phyloP scores from a whole-genome alignment of 108 stramenopile genomes.

The Ochromonas danica region DNA sequence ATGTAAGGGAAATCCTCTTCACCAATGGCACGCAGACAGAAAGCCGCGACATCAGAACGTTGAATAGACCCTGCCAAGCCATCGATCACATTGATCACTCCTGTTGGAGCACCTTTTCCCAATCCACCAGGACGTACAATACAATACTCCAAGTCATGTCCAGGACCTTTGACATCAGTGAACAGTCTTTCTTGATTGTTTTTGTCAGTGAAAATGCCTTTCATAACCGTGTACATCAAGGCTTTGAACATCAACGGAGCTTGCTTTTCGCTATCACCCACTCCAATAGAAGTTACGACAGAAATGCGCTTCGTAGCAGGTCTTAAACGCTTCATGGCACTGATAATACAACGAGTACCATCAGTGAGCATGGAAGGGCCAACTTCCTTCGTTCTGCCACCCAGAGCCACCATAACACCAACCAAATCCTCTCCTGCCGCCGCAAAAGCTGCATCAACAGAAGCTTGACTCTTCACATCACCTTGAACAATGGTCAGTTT shows the following conservation, averaged over 20 bases:
- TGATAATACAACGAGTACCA: constrained; percentile 77
- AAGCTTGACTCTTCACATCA: constrained; percentile 38
- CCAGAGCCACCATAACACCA: constrained; percentile 86
- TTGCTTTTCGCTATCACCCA: constrained; percentile 89
- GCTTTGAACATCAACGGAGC: constrained; percentile 55
- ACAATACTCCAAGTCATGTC: constrained; percentile 71
- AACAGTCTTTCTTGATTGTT: constrained; percentile 90
- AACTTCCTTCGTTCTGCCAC: constrained; percentile 90
- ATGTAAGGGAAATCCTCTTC: constrained; percentile 87
- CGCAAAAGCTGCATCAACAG: constrained; percentile 47
- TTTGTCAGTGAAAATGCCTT: constrained; percentile 92
- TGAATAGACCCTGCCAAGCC: constrained; percentile 89
- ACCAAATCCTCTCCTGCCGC: constrained; percentile 64
- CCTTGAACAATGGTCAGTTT: constrained; percentile 33
- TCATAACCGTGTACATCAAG: constrained; percentile 94
- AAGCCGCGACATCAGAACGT: constrained; percentile 92
- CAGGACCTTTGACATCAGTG: constrained; percentile 60
- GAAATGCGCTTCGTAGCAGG: constrained; percentile 81
- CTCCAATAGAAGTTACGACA: constrained; percentile 92
- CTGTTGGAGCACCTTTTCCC: constrained; percentile 90
- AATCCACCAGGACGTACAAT: constrained; percentile 94
- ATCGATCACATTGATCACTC: constrained; percentile 92
- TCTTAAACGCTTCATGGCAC: constrained; percentile 82
- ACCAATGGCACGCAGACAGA: constrained; percentile 84
- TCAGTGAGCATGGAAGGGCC: constrained; percentile 88